These are phyloP conservation scores for Scleroderma citrinum DNA, from an alignment of 768 basidiomycete species.

Conservation along the genomic window DNA sequence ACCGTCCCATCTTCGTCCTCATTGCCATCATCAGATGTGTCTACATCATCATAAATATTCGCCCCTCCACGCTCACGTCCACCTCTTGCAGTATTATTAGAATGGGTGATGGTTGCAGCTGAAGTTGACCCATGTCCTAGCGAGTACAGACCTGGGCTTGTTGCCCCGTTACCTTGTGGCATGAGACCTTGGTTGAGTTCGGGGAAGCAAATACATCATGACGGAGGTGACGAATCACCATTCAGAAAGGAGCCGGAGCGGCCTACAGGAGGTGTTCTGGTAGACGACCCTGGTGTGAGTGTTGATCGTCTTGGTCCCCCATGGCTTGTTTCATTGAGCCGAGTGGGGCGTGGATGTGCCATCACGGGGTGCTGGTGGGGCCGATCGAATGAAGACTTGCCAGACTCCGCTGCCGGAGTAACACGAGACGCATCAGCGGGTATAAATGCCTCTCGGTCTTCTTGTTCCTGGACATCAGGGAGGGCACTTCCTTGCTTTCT, in stretches of 20 bases:
- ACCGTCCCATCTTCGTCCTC: slow-evolving; percentile 30
- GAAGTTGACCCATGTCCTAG: slow-evolving; percentile 16
- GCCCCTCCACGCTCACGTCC: background rate
- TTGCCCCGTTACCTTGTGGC: slow-evolving; percentile 27
- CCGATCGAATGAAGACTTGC: slow-evolving; percentile 5
- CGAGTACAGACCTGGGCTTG: slow-evolving; percentile 16
- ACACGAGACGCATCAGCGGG: slow-evolving; percentile 50
- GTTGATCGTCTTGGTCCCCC: slow-evolving; percentile 22
- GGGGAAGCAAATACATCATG: slow-evolving; percentile 29
- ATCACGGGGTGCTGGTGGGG: slow-evolving; percentile 11
- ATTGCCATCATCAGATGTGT: background rate
- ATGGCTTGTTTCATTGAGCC: slow-evolving; percentile 20
- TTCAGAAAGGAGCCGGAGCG: slow-evolving; percentile 38
- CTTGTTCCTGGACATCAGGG: slow-evolving; percentile 44
- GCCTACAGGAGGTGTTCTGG: slow-evolving; percentile 27
- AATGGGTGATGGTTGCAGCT: slow-evolving; percentile 6
- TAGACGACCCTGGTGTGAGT: slow-evolving; percentile 23
- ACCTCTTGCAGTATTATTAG: background rate
- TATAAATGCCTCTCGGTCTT: slow-evolving; percentile 66
- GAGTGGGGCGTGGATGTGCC: slow-evolving; percentile 26
- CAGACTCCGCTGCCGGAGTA: background rate
- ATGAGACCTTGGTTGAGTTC: slow-evolving; percentile 29
- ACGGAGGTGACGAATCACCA: slow-evolving; percentile 41
- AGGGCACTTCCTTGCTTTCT: slow-evolving; percentile 53
- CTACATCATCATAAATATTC: background rate